Evolutionary conservation across 768 basidiomycete genomes (phyloP), one percentile per base, ranked within the genome.

Genomic region (Nidula microcarpa): DNA sequence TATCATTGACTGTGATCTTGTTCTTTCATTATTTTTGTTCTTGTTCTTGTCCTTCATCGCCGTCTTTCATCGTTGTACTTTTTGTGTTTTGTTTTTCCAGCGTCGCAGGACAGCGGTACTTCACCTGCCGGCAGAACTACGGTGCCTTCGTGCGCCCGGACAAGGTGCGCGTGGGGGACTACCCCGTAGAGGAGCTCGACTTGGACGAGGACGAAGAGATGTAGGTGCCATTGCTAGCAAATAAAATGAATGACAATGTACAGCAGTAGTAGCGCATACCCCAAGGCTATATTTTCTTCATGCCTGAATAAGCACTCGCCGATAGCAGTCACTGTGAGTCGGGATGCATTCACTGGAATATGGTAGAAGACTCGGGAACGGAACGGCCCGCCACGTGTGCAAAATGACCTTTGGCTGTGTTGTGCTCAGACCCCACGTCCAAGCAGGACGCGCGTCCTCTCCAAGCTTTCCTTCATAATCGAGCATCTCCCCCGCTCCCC

Each of bases 111-210:
- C 82, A 85, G 56, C 74, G 76, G n/a, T 98, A 97, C 64, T 98
- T 98, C 64, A 75, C 80, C 7, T 94, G 93, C 65, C 72, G 68
- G 44, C 81, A 82, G 7, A 86, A 85, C 46, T 85, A 88, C 52
- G 96, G 94, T 0, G 85, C 87, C 2, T 97, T 98, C 66, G 90
- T 95, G 14, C 81, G 88, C 44, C 84, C 91, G 1, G 91, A 94
- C 51, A 87, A 81, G 64, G 81, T 98, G 5, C 79, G 69, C 49
- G 76, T 91, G 6, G 96, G 96, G 1, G 89, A 98, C 64, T 98
- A 81, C 65, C 93, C 93, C 0, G 86, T 88, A 7, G 82, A 90
- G 62, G 92, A 94, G 23, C 75, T 94, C 51, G 74, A 84, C 53
- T 72, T 89, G 51, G 85, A 87, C 33, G 85, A 62, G 18, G 65